Conservation (phyloP, 768 basidiomycete species). For the Kwoniella sp. region DNA sequence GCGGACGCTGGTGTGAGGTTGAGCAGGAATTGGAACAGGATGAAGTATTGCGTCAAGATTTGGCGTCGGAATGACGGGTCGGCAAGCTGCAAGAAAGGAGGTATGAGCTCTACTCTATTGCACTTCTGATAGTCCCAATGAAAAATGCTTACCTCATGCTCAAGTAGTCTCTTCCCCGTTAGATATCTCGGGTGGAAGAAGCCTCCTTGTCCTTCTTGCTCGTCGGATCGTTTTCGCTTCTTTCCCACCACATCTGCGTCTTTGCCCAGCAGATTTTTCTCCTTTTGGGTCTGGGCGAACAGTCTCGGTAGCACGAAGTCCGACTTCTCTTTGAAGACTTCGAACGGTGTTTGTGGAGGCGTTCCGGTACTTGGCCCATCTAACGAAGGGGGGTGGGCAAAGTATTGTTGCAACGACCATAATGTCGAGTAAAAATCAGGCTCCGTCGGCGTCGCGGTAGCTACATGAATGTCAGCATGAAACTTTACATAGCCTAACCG, state of each 20-base stretch:
- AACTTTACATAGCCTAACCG: too few relatives aligned
- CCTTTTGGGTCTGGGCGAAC: slow-evolving; percentile 43
- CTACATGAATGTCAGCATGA: background rate
- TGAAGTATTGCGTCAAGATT: slow-evolving; percentile 52
- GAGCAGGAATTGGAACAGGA: slow-evolving; percentile 51
- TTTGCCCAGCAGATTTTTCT: slow-evolving; percentile 42
- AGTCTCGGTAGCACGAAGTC: slow-evolving; percentile 47
- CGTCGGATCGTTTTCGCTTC: slow-evolving; percentile 37
- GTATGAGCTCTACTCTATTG: background rate
- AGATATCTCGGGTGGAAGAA: slow-evolving; percentile 51
- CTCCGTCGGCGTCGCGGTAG: slow-evolving; percentile 9
- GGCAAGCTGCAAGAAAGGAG: slow-evolving; percentile 31
- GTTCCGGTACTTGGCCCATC: slow-evolving; percentile 21
- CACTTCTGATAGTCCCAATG: background rate
- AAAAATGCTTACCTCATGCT: slow-evolving; percentile 36
- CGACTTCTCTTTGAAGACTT: slow-evolving; percentile 41
- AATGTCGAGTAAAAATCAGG: slow-evolving; percentile 47
- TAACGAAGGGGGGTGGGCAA: slow-evolving; percentile 43
- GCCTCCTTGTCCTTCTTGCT: slow-evolving; percentile 20
- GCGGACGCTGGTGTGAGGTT: slow-evolving; percentile 47
- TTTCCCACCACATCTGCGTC: slow-evolving; percentile 25
- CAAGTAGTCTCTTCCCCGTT: slow-evolving; percentile 42
- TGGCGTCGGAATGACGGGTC: slow-evolving; percentile 50
- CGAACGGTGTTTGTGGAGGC: slow-evolving; percentile 34
- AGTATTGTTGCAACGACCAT: slow-evolving; percentile 52